These are phyloP conservation scores for Coemansia sp. DNA, from an alignment of 192 early-diverging fungal species.

Conservation along the genomic window DNA sequence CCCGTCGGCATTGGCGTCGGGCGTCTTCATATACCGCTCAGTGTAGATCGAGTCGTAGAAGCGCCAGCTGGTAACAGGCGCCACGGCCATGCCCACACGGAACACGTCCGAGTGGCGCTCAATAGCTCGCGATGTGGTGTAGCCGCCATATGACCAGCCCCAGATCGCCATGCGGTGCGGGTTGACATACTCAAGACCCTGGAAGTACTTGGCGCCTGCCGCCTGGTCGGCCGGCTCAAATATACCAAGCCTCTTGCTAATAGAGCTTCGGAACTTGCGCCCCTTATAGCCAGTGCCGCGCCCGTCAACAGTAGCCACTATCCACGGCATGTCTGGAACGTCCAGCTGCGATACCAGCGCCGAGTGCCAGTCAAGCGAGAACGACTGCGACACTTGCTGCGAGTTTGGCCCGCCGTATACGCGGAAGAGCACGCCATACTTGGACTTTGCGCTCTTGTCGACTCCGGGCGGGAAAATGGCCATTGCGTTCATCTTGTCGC, in stretches of 20 bases:
- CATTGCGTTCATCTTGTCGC: conserved; percentile 73
- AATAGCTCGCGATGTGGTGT: conserved; percentile 76
- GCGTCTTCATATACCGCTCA: conserved; percentile 95
- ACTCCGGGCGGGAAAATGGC: conserved; percentile 79
- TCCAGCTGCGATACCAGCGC: conserved; percentile 60
- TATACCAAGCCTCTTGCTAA: conserved; percentile 76
- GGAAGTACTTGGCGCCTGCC: conserved; percentile 72
- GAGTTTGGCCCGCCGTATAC: conserved; percentile 91
- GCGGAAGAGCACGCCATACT: conserved; percentile 85
- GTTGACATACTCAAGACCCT: conserved; percentile 73
- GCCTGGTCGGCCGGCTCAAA: conserved; percentile 86
- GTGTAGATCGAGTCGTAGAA: conserved; percentile 92
- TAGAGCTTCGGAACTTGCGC: conserved; percentile 70
- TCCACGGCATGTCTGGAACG: conserved; percentile 60
- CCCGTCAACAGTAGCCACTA: conserved; percentile 78
- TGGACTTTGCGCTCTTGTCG: conserved; percentile 57
- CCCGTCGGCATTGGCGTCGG: conserved; percentile 69
- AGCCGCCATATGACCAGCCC: conserved; percentile 98
- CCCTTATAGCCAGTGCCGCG: conserved; percentile 89
- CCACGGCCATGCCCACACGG: conserved; percentile 85
- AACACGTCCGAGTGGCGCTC: conserved; percentile 84
- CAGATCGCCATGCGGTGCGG: conserved; percentile 79
- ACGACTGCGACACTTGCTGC: conserved; percentile 70
- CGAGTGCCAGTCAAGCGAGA: conserved; percentile 69
- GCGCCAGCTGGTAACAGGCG: conserved; percentile 93